Evolutionary conservation across 257 asterid genomes (phyloP), one percentile per base, ranked within the genome.

Genomic region (Solanum acaule): DNA sequence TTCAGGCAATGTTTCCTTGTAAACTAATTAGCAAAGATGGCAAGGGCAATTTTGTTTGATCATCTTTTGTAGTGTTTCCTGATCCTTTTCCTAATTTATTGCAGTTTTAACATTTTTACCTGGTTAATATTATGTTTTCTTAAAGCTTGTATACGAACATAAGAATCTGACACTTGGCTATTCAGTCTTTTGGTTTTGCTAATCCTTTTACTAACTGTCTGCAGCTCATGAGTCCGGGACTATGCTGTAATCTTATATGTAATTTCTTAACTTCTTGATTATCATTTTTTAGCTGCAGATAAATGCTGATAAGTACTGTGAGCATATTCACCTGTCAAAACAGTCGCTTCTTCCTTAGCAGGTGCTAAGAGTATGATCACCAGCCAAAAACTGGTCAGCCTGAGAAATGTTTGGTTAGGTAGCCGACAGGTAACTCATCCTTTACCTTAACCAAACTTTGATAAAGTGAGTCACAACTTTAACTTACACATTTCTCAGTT

Each of bases 1-100:
- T 78, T 78, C 86, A 40, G 90, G 89, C 88, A 81, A 33, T 22
- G 40, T 72, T 91, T 76, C 72, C 86, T 68, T 87, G 89, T 70
- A 86, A 75, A 65, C 79, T 35, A 65, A 33, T 70, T 83, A 61
- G 82, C 84, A 76, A 67, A 37, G 11, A 25, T 40, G 70, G 81
- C 12, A 82, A 40, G 76, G 89, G 83, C 83, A 77, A 34, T 86
- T 63, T 73, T 83, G 84, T 88, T 87, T 29, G 63, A 33, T 85
- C 82, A 63, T 37, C 38, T 38, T 65, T 63, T 59, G 61, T 63
- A 34, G 70, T n/a, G 27, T 67, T 22, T 67, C 67, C 37, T 15
- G 63, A 40, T 68, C 63, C 59, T 68, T 85, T 46, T 11, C 63
- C 63, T 34, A 67, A 42, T 85, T 27, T 85, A 63, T 18, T 38